Evolutionary conservation across 2,329 filamentous ascomycete genomes (phyloP).

Genomic region (Botrytis fabae): DNA sequence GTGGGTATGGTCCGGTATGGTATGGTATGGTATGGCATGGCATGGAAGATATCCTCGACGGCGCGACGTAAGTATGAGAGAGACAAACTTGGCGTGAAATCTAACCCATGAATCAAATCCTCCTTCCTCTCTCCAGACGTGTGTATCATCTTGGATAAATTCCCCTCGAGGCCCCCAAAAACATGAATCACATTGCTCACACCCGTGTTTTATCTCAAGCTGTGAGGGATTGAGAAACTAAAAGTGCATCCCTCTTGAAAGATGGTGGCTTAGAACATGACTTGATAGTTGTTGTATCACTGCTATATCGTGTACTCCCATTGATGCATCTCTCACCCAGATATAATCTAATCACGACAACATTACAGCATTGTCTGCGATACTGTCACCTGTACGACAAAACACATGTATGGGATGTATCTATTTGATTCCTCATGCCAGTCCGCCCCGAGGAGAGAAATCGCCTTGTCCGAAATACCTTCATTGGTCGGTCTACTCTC

Average conservation of each 20-base stretch:
- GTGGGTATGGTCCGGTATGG: too few species aligned
- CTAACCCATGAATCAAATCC: neutral
- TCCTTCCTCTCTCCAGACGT: too few species aligned
- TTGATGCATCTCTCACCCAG: neutral
- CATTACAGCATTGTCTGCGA: neutral
- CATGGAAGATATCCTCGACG: neutral
- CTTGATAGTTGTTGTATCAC: neutral
- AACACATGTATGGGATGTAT: neutral
- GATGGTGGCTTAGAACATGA: neutral
- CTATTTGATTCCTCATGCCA: neutral
- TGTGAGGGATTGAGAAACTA: neutral
- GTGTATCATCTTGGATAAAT: constrained; percentile 15
- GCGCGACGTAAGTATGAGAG: neutral
- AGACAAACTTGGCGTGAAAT: neutral
- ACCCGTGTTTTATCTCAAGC: neutral
- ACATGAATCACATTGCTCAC: neutral
- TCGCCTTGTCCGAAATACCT: neutral
- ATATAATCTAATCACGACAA: neutral
- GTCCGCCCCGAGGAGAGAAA: neutral
- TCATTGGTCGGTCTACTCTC: neutral
- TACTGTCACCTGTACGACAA: neutral
- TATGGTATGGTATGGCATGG: too few species aligned
- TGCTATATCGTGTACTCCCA: neutral
- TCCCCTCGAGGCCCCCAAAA: neutral
- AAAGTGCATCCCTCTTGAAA: neutral